phyloP scores from a whole-genome alignment of 352 stramenopile species.

The Globisporangium lucens region DNA sequence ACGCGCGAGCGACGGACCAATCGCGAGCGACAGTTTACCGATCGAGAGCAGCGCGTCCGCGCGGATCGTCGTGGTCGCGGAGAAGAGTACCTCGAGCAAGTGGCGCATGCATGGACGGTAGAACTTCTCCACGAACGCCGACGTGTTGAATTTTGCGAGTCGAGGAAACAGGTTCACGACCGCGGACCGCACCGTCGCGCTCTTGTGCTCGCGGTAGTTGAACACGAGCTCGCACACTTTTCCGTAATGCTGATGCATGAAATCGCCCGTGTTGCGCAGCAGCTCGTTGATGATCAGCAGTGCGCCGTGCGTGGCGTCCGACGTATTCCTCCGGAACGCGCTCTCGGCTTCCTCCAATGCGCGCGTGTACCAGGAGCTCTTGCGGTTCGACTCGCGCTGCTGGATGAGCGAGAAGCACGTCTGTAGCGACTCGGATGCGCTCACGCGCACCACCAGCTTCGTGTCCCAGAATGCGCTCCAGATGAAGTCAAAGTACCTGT shows the following conservation, averaged over 20 bases:
- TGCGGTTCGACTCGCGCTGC: constrained; percentile 85
- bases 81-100: constrained; percentile 80
- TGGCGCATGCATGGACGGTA: constrained; percentile 84
- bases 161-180: constrained; percentile 84
- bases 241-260: constrained; percentile 84
- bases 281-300: constrained; percentile 86
- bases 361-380: constrained; percentile 77
- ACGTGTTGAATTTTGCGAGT: constrained; percentile 88
- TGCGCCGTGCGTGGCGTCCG: constrained; percentile 77
- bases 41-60: constrained; percentile 81
- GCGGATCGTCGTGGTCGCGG: constrained; percentile 69
- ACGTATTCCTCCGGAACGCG: constrained; percentile 69
- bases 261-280: constrained; percentile 84
- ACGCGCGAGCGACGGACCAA: constrained; percentile 67
- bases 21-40: constrained; percentile 80
- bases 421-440: constrained; percentile 79
- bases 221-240: constrained; percentile 76
- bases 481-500: constrained; percentile 89
- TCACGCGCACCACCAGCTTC: constrained; percentile 74
- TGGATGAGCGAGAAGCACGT: constrained; percentile 86
- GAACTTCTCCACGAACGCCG: constrained; percentile 80
- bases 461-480: constrained; percentile 88
- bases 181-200: constrained; percentile 66
- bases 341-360: constrained; percentile 75
- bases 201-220: constrained; percentile 77